Evolutionary conservation across 495 filamentous ascomycete genomes (phyloP).

Genomic region (Aspergillus steynii): DNA sequence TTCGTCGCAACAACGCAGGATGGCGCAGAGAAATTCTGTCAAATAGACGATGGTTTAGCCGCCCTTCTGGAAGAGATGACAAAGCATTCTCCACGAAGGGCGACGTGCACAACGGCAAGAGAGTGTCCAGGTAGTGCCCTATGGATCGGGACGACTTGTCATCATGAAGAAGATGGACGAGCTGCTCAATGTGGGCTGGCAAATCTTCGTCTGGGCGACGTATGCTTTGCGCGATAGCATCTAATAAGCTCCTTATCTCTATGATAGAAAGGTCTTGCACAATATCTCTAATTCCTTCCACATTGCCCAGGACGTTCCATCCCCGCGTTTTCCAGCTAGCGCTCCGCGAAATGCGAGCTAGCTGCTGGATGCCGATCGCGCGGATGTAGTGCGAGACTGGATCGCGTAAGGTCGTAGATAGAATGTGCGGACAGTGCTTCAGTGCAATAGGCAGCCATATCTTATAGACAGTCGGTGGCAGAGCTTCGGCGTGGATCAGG

Average conservation of each 20-base stretch:
- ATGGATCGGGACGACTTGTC: not conserved
- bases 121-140: not conserved
- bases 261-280: not conserved
- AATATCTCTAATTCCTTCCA: not conserved
- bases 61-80: not conserved
- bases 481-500: not conserved
- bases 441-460: constrained; percentile 4
- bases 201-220: not conserved
- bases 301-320: not conserved
- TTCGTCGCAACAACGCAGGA: not conserved
- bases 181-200: not conserved
- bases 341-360: not conserved
- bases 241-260: not conserved
- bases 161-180: not conserved
- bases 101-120: not conserved
- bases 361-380: not conserved
- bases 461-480: constrained; percentile 1
- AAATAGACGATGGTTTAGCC: not conserved
- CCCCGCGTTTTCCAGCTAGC: not conserved
- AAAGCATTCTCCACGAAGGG: not conserved
- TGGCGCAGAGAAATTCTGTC: not conserved
- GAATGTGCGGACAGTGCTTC: not conserved
- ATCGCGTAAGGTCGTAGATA: not conserved
- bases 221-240: not conserved
- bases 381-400: not conserved